Evolutionary conservation across 106 monocot genomes (phyloP), one percentile per base, ranked within the genome.

Genomic region (Cymbidium sinense): DNA sequence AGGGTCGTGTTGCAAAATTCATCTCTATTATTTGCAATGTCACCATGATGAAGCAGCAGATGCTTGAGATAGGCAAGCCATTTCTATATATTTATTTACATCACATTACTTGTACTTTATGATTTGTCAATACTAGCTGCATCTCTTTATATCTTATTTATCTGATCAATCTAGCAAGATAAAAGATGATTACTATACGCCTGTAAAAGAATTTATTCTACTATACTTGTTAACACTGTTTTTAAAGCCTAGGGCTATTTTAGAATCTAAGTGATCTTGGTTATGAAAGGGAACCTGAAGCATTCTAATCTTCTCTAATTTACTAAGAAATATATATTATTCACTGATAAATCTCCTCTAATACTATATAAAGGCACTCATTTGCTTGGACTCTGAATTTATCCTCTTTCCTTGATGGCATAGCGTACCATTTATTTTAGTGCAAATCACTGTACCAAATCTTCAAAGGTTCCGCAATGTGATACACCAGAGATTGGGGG

Each of bases 31-130:
- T 93, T 76, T 96, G 93, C 81, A 87, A 89, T 79, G 85, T 96
- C 74, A 84, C 77, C 85, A 96, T 96, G 96, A 96, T 96, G 96
- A 91, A 84, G 81, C 96, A 93, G 78, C 96, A 93, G 79, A 96
- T 96, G 96, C 47, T 93, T 80, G 93, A 93, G 80, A 96, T 96
- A 86, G 96, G 96, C 90, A 78, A 83, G 79, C 7, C 44, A 28
- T 47, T 44, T 74, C 2, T 74, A 44, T 74, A 6, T 37, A 19
- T 37, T 37, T 71, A 15, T 47, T 47, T 47, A 13, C 11, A 47
- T 12, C 34, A 15, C 15, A 28, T 69, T 34, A 31, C 19, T 35
- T 71, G 13, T 39, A 39, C 71, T 71, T 71, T 21, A 71, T 21
- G 0, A 21, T 71, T n/a, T 39, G 39, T 71, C 20, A 71, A 39